Conservation (phyloP, 306 rosid genomes). For the Citrullus colocynthis region DNA sequence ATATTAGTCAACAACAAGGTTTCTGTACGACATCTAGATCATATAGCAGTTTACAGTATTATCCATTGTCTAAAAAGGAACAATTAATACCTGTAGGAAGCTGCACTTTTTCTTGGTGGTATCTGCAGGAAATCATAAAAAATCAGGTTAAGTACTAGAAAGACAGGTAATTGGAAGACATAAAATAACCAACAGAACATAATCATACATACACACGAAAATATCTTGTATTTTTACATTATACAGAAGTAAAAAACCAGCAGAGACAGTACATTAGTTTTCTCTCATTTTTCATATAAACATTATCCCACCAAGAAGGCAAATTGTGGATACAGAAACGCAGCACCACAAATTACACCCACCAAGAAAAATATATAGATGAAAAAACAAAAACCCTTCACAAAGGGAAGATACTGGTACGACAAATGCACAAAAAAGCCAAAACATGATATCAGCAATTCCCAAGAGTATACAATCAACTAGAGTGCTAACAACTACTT, state of each 20-base stretch:
- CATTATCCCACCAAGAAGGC: background rate
- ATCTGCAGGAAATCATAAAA: slow-evolving; percentile 48
- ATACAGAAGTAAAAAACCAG: background rate
- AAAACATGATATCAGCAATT: background rate
- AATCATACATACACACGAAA: background rate
- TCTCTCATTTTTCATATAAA: background rate
- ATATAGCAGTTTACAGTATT: background rate
- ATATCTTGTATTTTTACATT: too few relatives aligned
- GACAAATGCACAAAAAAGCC: background rate
- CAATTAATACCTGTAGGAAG: slow-evolving; percentile 79
- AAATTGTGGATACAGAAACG: background rate
- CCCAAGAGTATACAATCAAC: background rate
- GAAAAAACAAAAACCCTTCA: background rate
- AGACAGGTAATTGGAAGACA: background rate
- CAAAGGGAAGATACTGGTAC: background rate
- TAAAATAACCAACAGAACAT: background rate
- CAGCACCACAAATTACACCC: background rate
- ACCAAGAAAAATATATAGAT: background rate
- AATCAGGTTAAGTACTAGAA: slow-evolving; percentile 3
- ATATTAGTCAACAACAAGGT: background rate
- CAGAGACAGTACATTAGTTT: background rate
- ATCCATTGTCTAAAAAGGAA: background rate
- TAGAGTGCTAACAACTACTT: background rate
- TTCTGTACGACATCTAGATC: background rate
- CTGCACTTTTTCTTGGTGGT: slow-evolving; percentile 91